Evolutionary conservation across 371 early-diverging fungal species (phyloP).

Genomic region (Apophysomyces elegans): DNA sequence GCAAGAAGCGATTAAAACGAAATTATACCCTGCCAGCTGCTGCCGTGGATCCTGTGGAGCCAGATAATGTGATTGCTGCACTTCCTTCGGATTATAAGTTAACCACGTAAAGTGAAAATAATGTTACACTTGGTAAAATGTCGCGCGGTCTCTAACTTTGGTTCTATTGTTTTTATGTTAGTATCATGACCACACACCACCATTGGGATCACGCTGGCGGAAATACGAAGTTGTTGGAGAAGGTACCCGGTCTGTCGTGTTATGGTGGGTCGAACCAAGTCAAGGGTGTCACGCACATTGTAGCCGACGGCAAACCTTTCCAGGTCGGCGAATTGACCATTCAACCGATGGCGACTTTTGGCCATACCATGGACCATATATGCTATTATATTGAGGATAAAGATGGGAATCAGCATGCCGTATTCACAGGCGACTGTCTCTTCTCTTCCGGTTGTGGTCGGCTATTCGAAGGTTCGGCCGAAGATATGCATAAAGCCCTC

Average conservation of each 20-base stretch:
- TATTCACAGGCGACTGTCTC: constrained; percentile 42
- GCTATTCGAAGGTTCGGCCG: constrained; percentile 91
- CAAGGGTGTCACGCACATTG: constrained; percentile 21
- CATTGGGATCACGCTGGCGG: constrained; percentile 87
- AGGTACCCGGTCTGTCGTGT: constrained; percentile 16
- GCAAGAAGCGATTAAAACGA: too few species aligned
- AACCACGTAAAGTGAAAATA: constrained; percentile 30
- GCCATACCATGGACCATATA: constrained; percentile 87
- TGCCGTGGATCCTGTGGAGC: constrained; percentile 65
- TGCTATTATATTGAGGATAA: constrained; percentile 73
- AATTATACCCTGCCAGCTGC: constrained; percentile 32
- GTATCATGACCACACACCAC: constrained; percentile 82
- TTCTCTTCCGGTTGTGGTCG: constrained; percentile 81
- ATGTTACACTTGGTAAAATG: too few species aligned
- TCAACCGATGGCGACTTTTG: constrained; percentile 65
- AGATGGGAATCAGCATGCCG: constrained; percentile 24
- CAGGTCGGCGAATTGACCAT: constrained; percentile 65
- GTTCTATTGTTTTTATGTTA: constrained; percentile 1
- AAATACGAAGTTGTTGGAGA: constrained; percentile 55
- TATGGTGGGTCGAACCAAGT: constrained; percentile 38
- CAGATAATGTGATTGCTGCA: constrained; percentile 53
- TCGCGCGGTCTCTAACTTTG: neutral
- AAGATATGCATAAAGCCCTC: constrained; percentile 83
- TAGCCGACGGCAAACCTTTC: constrained; percentile 36
- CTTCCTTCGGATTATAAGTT: constrained; percentile 38